Evolutionary conservation across 2,329 filamentous ascomycete species (phyloP), one percentile per base, ranked within the genome.

Genomic region (Calonectria pauciramosa): DNA sequence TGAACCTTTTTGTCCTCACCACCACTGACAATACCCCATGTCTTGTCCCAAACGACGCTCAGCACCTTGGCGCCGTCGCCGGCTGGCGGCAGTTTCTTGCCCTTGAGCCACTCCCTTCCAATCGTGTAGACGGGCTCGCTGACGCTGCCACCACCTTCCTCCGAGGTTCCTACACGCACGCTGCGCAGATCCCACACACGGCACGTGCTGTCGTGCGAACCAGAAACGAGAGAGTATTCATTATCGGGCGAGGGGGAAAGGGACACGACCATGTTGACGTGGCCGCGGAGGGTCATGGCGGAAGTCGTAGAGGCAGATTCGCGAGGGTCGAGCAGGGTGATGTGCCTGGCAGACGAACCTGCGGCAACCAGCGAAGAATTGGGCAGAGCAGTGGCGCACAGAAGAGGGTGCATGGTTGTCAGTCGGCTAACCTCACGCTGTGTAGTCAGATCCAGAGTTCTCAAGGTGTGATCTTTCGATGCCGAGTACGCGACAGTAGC

Each of bases 1-100:
- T 99, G 97, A 81, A 99, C 93, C 87, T 92, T 93, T 88, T 97
- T 98, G 83, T 99, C 97, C 89, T 99, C 96, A 20, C 96, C 96
- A 54, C 89, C 96, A 82, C 95, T 97, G 56, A 98, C 94, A 83
- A 99, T 96, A 1, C 97, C 97, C 82, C 97, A 92, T 9, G 92
- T 91, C 83, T 90, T 88, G 85, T 98, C 95, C 97, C 97, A 99
- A 73, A 89, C 91, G 7, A 99, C 94, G 41, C 92, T 91, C 84
- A 99, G 95, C 64, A 99, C 95, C 90, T 99, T 99, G 76, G 93
- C 91, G 30, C 96, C 96, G 74, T 97, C 95, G 2, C 96, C 96
- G 10, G 92, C 93, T 51, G 93, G 88, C 20, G 89, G 89, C 82
- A 90, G 91, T 81, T 92, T 91, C 83, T 91, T 91, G 74, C 90